A percentile compares a stretch with the other conserved stretches of the same genome.
Evolutionary conservation across 305 asterid species (phyloP).

Genomic region (Fraxinus latifolia): DNA sequence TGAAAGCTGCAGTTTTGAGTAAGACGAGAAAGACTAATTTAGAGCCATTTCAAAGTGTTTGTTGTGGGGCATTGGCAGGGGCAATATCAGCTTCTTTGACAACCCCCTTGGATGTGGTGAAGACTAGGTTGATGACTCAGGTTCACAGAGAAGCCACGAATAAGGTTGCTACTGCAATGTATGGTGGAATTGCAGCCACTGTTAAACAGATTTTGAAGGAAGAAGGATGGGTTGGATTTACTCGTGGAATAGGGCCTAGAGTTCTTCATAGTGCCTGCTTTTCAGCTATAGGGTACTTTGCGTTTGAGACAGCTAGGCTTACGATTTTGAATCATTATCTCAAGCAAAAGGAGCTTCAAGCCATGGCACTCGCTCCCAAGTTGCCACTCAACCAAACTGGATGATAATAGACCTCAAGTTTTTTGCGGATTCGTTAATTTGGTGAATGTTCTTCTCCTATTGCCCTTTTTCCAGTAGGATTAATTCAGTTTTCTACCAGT

Average conservation of each 20-base stretch:
- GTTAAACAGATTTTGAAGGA: conserved; percentile 77
- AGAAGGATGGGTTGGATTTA: conserved; percentile 92
- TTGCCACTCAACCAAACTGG: conserved; percentile 26
- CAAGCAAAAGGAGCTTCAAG: conserved; percentile 57
- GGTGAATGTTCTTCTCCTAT: neutral
- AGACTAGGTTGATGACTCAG: conserved; percentile 95
- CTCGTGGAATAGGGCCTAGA: conserved; percentile 93
- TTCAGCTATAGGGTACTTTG: conserved; percentile 90
- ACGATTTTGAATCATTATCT: conserved; percentile 68
- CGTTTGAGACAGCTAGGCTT: conserved; percentile 90
- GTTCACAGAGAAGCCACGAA: conserved; percentile 59
- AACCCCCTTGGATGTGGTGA: conserved; percentile 90
- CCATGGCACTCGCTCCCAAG: conserved; percentile 25
- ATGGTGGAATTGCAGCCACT: conserved; percentile 53
- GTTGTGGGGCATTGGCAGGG: conserved; percentile 94
- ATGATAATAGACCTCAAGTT: conserved; percentile 13
- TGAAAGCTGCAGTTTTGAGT: conserved; percentile 74
- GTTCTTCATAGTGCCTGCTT: conserved; percentile 90
- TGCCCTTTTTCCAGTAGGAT: neutral
- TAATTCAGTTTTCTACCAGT: neutral
- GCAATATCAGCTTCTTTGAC: conserved; percentile 89
- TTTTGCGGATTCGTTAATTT: neutral
- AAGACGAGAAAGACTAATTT: conserved; percentile 40
- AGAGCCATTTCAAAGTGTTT: conserved; percentile 87
- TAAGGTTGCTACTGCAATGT: conserved; percentile 59